A percentile compares a stretch with the other conserved stretches of the same genome.
These are phyloP conservation scores for Microbotryum lychnidis-dioicae DNA, from an alignment of 1,284 basidiomycete genomes.

Conservation along the genomic window DNA sequence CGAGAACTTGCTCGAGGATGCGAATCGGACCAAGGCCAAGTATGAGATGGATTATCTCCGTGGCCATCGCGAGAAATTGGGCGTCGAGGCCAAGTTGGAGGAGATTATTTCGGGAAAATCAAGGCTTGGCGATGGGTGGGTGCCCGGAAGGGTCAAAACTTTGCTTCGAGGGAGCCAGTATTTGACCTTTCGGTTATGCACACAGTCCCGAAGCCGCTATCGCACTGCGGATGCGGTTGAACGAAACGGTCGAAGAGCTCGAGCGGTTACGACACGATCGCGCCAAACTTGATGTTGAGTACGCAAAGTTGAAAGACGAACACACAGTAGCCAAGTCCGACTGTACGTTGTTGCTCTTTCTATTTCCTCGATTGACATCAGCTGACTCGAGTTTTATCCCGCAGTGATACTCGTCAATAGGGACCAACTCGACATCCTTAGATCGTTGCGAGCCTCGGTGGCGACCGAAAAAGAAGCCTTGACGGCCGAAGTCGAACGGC, in stretches of 20 bases:
- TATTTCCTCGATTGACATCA: not conserved
- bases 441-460: slow-evolving; percentile 73
- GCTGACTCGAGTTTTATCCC: not conserved
- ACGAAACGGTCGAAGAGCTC: slow-evolving; percentile 76
- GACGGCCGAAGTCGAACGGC: slow-evolving; percentile 56
- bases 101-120: slow-evolving; percentile 74
- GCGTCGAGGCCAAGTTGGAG: slow-evolving; percentile 73
- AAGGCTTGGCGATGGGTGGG: slow-evolving; percentile 68
- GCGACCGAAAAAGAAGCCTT: slow-evolving; percentile 74
- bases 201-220: slow-evolving; percentile 71
- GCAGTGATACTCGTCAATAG: slow-evolving; percentile 72
- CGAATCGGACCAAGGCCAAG: slow-evolving; percentile 75
- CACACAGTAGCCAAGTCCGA: slow-evolving; percentile 79
- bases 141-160: slow-evolving; percentile 3
- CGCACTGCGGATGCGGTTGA: slow-evolving; percentile 74
- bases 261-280: slow-evolving; percentile 62
- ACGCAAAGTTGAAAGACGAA: slow-evolving; percentile 58
- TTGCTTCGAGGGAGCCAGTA: not conserved
- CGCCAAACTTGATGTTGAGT: slow-evolving; percentile 62
- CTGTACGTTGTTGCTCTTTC: slow-evolving; percentile 48
- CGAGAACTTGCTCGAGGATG: slow-evolving; percentile 83
- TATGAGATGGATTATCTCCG: slow-evolving; percentile 84
- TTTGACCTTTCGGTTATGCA: slow-evolving; percentile 6
- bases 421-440: slow-evolving; percentile 52
- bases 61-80: slow-evolving; percentile 72